phyloP scores from a whole-genome alignment of 805 yeast species.

The Hemisphaericaspora nanyangensis region DNA sequence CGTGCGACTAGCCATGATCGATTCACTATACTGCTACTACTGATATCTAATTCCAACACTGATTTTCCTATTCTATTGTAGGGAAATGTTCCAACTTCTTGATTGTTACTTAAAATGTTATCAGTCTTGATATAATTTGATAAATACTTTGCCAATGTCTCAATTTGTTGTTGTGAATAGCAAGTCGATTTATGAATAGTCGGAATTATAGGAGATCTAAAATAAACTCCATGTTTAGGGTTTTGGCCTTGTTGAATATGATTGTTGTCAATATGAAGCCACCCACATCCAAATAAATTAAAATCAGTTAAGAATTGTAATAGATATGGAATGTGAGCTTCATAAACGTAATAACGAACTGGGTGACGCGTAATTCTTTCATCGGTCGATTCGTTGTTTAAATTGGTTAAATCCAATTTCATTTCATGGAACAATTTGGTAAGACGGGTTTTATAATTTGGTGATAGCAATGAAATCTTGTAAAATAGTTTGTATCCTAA shows the following conservation, averaged over 20 bases:
- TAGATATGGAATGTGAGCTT: constrained; percentile 73
- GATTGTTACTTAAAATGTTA: constrained; percentile 22
- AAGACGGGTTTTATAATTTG: constrained; percentile 53
- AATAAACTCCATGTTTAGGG: constrained; percentile 31
- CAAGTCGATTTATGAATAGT: constrained; percentile 9
- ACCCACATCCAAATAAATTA: constrained; percentile 80
- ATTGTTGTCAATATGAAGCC: constrained; percentile 48
- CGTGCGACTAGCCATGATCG: constrained; percentile 41
- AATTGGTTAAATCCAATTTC: neutral
- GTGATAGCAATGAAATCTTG: constrained; percentile 66
- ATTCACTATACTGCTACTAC: constrained; percentile 59
- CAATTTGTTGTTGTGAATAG: constrained; percentile 11
- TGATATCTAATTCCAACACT: constrained; percentile 67
- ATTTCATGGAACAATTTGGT: constrained; percentile 40
- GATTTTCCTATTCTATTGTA: constrained; percentile 58
- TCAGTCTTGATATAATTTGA: constrained; percentile 14
- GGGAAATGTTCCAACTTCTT: neutral
- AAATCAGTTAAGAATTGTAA: constrained; percentile 80
- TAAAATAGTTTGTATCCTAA: constrained; percentile 60
- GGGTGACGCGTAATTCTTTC: neutral
- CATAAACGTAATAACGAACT: constrained; percentile 39
- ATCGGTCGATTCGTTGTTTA: constrained; percentile 4
- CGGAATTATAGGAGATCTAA: constrained; percentile 52
- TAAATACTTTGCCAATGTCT: constrained; percentile 5
- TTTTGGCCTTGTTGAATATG: constrained; percentile 1